These are phyloP conservation scores for Xerocomus brunneocitrinus DNA, from an alignment of 768 basidiomycete genomes.

Conservation along the genomic window DNA sequence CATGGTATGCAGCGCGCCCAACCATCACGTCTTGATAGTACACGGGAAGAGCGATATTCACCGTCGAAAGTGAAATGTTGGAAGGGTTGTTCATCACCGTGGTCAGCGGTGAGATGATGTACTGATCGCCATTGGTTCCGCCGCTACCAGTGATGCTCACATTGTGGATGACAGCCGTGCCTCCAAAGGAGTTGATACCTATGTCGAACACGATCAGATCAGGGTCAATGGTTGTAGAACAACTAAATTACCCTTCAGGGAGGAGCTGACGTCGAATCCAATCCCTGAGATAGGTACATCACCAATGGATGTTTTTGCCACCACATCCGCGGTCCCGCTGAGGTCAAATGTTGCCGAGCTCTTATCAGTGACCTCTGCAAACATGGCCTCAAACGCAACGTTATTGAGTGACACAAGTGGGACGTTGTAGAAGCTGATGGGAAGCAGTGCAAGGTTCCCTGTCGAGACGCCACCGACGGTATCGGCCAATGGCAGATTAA, in stretches of 20 bases:
- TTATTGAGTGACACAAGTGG: conserved; percentile 55
- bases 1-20: conserved; percentile 55
- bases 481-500: conserved; percentile 45
- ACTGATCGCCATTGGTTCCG: conserved; percentile 55
- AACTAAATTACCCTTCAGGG: conserved; percentile 42
- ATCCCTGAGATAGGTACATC: conserved; percentile 62
- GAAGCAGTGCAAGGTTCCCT: conserved; percentile 58
- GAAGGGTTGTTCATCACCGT: conserved; percentile 62
- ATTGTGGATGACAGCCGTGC: conserved; percentile 47
- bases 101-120: conserved; percentile 52
- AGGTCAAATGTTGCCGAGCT: conserved; percentile 43
- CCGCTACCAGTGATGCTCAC: conserved; percentile 63
- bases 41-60: conserved; percentile 54
- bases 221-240: not conserved
- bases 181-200: conserved; percentile 61
- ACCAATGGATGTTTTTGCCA: conserved; percentile 59
- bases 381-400: conserved; percentile 50
- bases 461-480: conserved; percentile 63
- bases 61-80: conserved; percentile 58
- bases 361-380: conserved; percentile 54
- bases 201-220: not conserved
- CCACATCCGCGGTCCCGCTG: conserved; percentile 54
- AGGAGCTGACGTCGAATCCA: conserved; percentile 55
- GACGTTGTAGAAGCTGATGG: conserved; percentile 52
- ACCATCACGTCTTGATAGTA: conserved; percentile 51